Percentiles rank a stretch among this genome's conserved stretches.
These are phyloP conservation scores for Trichoderma brevicompactum DNA, from an alignment of 2,329 filamentous ascomycete genomes.

Conservation along the genomic window DNA sequence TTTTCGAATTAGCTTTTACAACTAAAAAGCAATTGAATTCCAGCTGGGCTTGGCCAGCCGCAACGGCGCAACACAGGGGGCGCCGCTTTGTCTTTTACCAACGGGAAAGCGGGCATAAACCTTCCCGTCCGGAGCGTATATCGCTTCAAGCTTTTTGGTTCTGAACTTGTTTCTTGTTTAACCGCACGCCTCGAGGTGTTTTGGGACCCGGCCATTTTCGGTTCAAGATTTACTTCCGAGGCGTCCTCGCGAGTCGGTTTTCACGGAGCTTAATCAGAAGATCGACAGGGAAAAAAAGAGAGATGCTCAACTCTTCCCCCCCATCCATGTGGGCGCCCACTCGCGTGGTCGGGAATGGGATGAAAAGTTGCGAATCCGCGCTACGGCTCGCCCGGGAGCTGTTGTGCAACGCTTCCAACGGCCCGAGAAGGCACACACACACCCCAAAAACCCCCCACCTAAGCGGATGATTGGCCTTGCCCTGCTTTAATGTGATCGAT, in stretches of 20 bases:
- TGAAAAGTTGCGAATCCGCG: neutral
- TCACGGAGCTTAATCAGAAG: slow-evolving; percentile 5
- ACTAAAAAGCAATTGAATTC: neutral
- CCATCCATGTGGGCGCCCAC: neutral
- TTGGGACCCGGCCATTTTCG: neutral
- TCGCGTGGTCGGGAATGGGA: neutral
- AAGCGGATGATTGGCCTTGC: neutral
- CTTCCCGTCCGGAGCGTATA: slow-evolving; percentile 3
- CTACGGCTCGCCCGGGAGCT: slow-evolving; percentile 20
- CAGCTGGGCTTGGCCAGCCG: neutral
- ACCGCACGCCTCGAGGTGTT: neutral
- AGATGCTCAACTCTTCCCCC: no score
- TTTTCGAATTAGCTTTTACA: neutral
- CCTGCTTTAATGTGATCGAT: neutral
- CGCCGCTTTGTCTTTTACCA: neutral
- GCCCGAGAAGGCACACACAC: neutral
- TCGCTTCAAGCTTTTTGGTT: no score
- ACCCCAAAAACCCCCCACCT: no score
- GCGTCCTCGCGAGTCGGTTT: neutral
- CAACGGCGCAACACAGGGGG: neutral
- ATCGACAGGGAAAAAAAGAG: slow-evolving; percentile 6
- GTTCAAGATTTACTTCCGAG: slow-evolving; percentile 1
- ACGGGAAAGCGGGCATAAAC: neutral
- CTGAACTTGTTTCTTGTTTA: no score
- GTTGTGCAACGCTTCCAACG: slow-evolving; percentile 6